Percentiles rank a stretch among this genome's conserved stretches.
Conservation (phyloP, 2,329 filamentous ascomycete species). For the Capronia coronata region DNA sequence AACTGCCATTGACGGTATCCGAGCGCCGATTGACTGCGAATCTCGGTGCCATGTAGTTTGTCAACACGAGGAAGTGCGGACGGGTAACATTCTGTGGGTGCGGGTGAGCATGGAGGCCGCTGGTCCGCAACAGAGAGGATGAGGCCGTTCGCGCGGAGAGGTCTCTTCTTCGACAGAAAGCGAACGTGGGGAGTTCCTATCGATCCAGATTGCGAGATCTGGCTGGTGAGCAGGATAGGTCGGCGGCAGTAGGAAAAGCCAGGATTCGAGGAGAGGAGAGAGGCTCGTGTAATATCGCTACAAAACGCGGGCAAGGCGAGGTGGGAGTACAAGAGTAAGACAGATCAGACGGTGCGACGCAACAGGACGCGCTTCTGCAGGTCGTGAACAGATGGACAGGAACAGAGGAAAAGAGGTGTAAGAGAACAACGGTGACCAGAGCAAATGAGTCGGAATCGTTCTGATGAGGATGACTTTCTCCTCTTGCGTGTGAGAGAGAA, state of each 20-base stretch:
- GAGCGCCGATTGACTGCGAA: slow-evolving; percentile 8
- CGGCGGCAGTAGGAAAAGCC: not conserved
- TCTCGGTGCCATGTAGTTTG: slow-evolving; percentile 12
- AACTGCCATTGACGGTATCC: slow-evolving; percentile 18
- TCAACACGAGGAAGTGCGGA: not conserved
- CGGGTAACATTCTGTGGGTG: slow-evolving; percentile 4
- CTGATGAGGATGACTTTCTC: no score
- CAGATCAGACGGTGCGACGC: slow-evolving; percentile 1
- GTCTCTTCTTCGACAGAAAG: no score
- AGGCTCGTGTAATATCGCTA: not conserved
- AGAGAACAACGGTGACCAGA: not conserved
- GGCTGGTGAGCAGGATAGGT: not conserved
- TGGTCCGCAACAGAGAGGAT: not conserved
- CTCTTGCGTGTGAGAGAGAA: not conserved
- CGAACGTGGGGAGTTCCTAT: no score
- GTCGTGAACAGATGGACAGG: not conserved
- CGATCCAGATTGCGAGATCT: not conserved
- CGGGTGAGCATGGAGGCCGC: not conserved
- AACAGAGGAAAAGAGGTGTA: not conserved
- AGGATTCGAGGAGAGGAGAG: not conserved
- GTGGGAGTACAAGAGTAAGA: slow-evolving; percentile 1
- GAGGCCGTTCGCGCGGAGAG: not conserved
- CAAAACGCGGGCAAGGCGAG: not conserved
- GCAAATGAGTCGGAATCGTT: not conserved
- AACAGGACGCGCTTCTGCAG: not conserved